Base-by-base conservation (phyloP, 2,329 filamentous ascomycete species). In the Claviceps sp. region DNA sequence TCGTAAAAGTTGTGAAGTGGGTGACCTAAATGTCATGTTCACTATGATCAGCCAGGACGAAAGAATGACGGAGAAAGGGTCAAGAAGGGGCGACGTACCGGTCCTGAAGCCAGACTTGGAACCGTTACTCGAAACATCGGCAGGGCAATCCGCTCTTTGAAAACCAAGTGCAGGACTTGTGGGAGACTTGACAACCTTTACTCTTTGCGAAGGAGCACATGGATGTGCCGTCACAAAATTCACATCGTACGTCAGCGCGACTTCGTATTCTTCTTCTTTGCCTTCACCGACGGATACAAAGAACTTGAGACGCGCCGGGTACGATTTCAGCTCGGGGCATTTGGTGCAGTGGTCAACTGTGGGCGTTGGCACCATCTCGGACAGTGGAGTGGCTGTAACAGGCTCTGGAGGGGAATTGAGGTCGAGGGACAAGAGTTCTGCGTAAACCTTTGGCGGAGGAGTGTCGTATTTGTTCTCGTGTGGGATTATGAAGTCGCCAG, bases 141-240 rank as follows among this genome's bases (percentile, higher is more conserved):
- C 76, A 11, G 69, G 72, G 16, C 79, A 67, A 55, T 79, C 75
- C 52, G 76, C 74, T 54, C 79, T 74, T 59, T 76, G 76, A 50
- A 80, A 34, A 34, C 2, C 42, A 18, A 22, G 78, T 1, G 75
- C 78, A 20, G 79, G 78, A 59, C 77, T 82, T n/a, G 44, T 74
- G 0, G 78, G 76, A 14, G 78, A 79, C 60, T 77, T 79, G 49
- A 83, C 61, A 51, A 82, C 75, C 55, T 73, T 76, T 2, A 80
- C 75, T 52, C 75, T 72, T 49, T 72, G 71, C 1, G 78, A 79
- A 1, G 77, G 74, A 5, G 77, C 73, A 58, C 82, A 85, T 0
- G 82, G 82, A 57, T 84, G 79, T 0, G 80, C 80, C 1, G 82
- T 84, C 18, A 84, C 77, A 61, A 85, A 85, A 58, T 76, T 76